A percentile compares a stretch with the other conserved stretches of the same genome.
These are phyloP conservation scores for Tubosaeta brunneosetosa DNA, from an alignment of 768 basidiomycete genomes.

Conservation along the genomic window DNA sequence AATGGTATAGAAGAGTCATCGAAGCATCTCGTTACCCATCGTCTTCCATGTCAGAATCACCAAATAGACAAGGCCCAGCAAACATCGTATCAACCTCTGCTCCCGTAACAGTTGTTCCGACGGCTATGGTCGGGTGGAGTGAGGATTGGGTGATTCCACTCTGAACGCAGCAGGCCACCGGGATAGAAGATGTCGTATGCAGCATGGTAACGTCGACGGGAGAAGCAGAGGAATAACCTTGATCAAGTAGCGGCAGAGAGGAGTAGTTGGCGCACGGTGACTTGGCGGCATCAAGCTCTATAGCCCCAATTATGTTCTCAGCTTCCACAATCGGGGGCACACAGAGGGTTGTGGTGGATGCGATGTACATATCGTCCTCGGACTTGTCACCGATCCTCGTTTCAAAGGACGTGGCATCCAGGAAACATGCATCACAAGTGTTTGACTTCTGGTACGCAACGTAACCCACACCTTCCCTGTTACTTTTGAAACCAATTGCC, in stretches of 20 bases:
- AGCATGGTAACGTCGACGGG: neutral
- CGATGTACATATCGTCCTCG: neutral
- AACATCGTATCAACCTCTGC: slow-evolving; percentile 7
- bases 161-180: neutral
- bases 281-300: neutral
- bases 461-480: slow-evolving; percentile 27
- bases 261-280: neutral
- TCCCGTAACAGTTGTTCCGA: neutral
- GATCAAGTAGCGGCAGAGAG: neutral
- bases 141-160: neutral
- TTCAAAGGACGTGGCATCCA: neutral
- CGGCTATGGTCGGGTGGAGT: neutral
- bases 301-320: slow-evolving; percentile 1
- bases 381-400: neutral
- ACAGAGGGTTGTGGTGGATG: neutral
- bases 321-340: neutral
- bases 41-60: slow-evolving; percentile 29
- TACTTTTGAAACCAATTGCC: slow-evolving; percentile 17
- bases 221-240: neutral
- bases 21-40: slow-evolving; percentile 12
- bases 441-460: neutral
- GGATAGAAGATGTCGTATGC: neutral
- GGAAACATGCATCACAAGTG: neutral
- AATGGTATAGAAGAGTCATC: neutral
- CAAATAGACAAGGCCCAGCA: slow-evolving; percentile 28